These are phyloP conservation scores for Catunica adiposa DNA, from an alignment of 2,329 filamentous ascomycete genomes.

Conservation along the genomic window DNA sequence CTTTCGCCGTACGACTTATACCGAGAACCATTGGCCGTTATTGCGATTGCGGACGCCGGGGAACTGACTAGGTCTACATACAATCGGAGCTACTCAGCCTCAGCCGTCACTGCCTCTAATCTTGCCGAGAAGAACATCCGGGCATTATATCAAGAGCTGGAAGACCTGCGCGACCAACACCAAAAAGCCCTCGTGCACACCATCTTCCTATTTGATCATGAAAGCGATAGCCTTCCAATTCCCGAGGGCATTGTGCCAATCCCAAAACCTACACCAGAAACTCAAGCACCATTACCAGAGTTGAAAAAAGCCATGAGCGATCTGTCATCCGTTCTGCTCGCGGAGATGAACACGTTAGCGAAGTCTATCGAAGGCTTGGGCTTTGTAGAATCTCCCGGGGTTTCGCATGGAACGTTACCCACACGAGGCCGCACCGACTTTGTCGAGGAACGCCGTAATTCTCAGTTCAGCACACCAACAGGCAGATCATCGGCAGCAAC, in stretches of 20 bases:
- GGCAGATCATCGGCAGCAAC: constrained; percentile 38
- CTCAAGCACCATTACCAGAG: constrained; percentile 20
- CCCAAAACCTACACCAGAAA: constrained; percentile 49
- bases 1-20: constrained; percentile 82
- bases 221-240: constrained; percentile 34
- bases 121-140: constrained; percentile 39
- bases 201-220: constrained; percentile 64
- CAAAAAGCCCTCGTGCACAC: constrained; percentile 63
- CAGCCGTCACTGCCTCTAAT: constrained; percentile 1
- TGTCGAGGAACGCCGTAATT: constrained; percentile 34
- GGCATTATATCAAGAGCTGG: constrained; percentile 48
- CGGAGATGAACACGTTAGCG: constrained; percentile 58
- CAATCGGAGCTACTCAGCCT: constrained; percentile 25
- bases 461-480: constrained; percentile 33
- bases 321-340: constrained; percentile 55
- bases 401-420: constrained; percentile 24
- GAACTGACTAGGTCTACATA: constrained; percentile 44
- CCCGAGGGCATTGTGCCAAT: constrained; percentile 55
- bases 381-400: constrained; percentile 60
- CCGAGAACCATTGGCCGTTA: constrained; percentile 64
- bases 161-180: constrained; percentile 54
- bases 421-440: constrained; percentile 7
- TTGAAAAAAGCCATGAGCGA: constrained; percentile 70
- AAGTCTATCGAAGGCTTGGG: constrained; percentile 57
- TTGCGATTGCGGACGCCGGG: constrained; percentile 69